Conservation (phyloP, 331 rosid genomes). For the Spiraea crenata region DNA sequence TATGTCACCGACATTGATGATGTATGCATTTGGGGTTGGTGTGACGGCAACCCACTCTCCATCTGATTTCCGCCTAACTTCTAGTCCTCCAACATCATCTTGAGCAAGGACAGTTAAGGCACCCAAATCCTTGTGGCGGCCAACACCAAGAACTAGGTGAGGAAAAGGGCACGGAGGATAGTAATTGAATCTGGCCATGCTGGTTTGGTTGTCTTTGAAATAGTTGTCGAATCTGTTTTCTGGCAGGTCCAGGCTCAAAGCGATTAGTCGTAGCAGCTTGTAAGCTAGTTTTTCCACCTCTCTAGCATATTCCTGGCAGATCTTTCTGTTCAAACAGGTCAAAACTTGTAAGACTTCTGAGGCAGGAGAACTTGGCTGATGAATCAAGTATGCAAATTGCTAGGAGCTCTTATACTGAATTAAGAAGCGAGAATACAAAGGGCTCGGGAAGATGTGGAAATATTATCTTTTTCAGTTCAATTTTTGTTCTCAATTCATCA, state of each 20-base stretch:
- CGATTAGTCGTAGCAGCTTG: constrained; percentile 55
- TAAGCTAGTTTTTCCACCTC: constrained; percentile 65
- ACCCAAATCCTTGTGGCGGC: constrained; percentile 74
- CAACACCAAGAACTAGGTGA: constrained; percentile 75
- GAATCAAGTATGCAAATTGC: neutral
- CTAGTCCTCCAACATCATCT: constrained; percentile 68
- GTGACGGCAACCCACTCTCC: constrained; percentile 75
- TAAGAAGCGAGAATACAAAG: neutral
- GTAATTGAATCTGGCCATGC: constrained; percentile 55
- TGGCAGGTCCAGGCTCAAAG: constrained; percentile 53
- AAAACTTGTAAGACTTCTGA: neutral
- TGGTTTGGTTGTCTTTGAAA: constrained; percentile 62
- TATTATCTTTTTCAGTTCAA: neutral
- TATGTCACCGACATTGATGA: constrained; percentile 66
- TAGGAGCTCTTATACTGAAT: neutral
- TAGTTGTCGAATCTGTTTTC: constrained; percentile 43
- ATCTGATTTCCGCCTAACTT: constrained; percentile 59
- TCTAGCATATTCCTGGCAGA: constrained; percentile 50
- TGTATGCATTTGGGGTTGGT: constrained; percentile 57
- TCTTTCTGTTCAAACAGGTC: constrained; percentile 37
- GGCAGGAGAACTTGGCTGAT: neutral
- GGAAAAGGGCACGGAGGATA: constrained; percentile 83
- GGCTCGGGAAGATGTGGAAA: neutral
- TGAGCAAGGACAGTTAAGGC: constrained; percentile 73
- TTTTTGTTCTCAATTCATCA: neutral